These are phyloP conservation scores for Ammopiptanthus mongolicus DNA, from an alignment of 306 rosid genomes.

Conservation along the genomic window DNA sequence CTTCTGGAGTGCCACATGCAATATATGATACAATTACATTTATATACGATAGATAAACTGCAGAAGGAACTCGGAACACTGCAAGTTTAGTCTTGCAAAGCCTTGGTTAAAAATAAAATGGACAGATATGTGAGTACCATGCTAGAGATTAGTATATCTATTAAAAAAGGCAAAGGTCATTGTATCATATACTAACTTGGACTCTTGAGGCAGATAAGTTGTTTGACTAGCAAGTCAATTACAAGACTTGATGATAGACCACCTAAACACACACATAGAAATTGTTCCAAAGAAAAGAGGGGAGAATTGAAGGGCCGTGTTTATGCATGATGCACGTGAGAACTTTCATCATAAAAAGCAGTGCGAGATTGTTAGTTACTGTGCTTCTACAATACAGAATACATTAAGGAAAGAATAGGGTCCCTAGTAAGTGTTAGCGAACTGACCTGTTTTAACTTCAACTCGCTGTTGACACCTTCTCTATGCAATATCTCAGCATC, in stretches of 20 bases:
- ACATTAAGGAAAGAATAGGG: neutral
- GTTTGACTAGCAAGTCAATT: neutral
- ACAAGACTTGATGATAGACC: neutral
- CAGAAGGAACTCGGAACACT: neutral
- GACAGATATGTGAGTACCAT: neutral
- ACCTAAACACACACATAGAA: neutral
- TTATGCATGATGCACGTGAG: neutral
- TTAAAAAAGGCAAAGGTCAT: neutral
- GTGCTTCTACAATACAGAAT: neutral
- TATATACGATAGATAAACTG: neutral
- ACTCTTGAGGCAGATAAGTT: neutral
- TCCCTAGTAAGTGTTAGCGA: neutral
- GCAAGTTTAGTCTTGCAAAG: neutral
- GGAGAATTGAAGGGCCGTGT: neutral
- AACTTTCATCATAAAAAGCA: neutral
- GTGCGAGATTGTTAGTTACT: neutral
- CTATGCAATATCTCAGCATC: constrained; percentile 31
- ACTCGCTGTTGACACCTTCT: constrained; percentile 24
- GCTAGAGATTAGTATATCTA: neutral
- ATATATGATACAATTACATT: neutral
- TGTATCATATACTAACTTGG: neutral
- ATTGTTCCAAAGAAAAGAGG: neutral
- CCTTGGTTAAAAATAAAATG: neutral
- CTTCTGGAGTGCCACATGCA: neutral
- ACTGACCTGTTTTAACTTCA: constrained; percentile 69